phyloP scores from a whole-genome alignment of 1,284 basidiomycete genomes.

The Heterobasidion occidentale region DNA sequence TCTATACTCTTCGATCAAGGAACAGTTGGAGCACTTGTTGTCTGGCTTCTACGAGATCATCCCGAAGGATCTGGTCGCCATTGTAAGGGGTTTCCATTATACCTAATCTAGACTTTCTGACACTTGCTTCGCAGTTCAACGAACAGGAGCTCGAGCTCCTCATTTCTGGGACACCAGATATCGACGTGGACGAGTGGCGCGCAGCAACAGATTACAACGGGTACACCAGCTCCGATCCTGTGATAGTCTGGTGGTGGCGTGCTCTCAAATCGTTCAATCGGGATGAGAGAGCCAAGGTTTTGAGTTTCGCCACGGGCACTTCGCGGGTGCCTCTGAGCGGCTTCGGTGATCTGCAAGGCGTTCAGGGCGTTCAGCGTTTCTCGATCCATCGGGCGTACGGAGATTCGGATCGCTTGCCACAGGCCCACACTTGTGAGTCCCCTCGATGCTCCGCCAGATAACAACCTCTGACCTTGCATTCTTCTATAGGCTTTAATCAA shows the following conservation, averaged over 20 bases:
- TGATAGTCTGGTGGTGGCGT: conserved; percentile 99
- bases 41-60: conserved; percentile 96
- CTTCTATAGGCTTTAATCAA: conserved; percentile 63
- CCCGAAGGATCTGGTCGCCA: conserved; percentile 76
- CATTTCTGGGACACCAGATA: conserved; percentile 96
- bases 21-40: conserved; percentile 91
- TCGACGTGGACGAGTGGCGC: conserved; percentile 98
- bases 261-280: conserved; percentile 96
- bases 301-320: conserved; percentile 95
- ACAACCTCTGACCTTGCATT: conserved; percentile 8
- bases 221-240: conserved; percentile 81
- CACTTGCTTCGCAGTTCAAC: conserved; percentile 63
- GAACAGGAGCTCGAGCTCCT: conserved; percentile 97
- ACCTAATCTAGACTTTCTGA: conserved; percentile 23
- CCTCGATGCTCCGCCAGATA: conserved; percentile 14
- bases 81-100: conserved; percentile 40
- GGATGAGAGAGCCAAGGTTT: conserved; percentile 91
- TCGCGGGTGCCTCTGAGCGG: conserved; percentile 93
- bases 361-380: conserved; percentile 92
- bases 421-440: conserved; percentile 82
- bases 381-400: conserved; percentile 93
- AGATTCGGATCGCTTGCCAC: conserved; percentile 78
- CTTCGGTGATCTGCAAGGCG: conserved; percentile 89
- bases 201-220: conserved; percentile 91
- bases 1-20: conserved; percentile 89